Conservation (phyloP, 2,329 filamentous ascomycete species). For the Colletotrichum spaethianum region DNA sequence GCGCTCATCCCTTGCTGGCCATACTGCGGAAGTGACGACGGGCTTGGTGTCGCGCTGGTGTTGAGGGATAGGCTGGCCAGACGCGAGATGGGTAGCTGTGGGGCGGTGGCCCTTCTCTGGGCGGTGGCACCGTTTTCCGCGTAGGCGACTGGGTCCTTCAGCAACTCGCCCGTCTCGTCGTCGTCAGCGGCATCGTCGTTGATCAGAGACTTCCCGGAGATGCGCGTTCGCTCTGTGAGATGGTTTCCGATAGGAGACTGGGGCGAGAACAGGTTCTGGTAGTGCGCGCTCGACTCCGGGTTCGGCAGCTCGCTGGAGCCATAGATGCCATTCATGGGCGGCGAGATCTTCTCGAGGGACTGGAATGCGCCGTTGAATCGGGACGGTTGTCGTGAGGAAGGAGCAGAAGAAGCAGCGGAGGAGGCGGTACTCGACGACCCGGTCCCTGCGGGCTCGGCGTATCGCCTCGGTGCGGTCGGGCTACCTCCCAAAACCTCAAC, state of each 20-base stretch:
- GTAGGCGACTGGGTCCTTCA: constrained; percentile 80
- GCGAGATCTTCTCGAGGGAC: constrained; percentile 72
- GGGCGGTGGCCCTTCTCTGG: constrained; percentile 78
- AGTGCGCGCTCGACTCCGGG: constrained; percentile 66
- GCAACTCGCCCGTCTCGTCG: constrained; percentile 80
- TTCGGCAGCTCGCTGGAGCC: constrained; percentile 71
- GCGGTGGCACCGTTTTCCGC: constrained; percentile 74
- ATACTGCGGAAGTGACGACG: constrained; percentile 68
- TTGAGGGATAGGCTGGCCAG: constrained; percentile 81
- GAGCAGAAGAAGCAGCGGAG: constrained; percentile 57
- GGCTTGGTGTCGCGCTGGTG: constrained; percentile 66
- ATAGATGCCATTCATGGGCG: constrained; percentile 69
- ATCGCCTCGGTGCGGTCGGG: constrained; percentile 50
- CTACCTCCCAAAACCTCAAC: constrained; percentile 70
- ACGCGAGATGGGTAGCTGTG: constrained; percentile 77
- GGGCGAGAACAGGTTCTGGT: constrained; percentile 78
- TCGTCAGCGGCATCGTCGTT: constrained; percentile 74
- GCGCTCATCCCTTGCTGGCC: constrained; percentile 47
- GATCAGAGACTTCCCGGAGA: constrained; percentile 80
- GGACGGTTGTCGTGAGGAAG: constrained; percentile 67
- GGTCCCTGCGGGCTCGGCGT: constrained; percentile 44
- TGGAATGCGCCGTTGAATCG: constrained; percentile 74
- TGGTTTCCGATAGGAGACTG: constrained; percentile 82
- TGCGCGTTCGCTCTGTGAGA: constrained; percentile 71
- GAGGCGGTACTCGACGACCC: constrained; percentile 54